phyloP scores from a whole-genome alignment of 1,284 basidiomycete genomes.

The Wallemia ichthyophaga region DNA sequence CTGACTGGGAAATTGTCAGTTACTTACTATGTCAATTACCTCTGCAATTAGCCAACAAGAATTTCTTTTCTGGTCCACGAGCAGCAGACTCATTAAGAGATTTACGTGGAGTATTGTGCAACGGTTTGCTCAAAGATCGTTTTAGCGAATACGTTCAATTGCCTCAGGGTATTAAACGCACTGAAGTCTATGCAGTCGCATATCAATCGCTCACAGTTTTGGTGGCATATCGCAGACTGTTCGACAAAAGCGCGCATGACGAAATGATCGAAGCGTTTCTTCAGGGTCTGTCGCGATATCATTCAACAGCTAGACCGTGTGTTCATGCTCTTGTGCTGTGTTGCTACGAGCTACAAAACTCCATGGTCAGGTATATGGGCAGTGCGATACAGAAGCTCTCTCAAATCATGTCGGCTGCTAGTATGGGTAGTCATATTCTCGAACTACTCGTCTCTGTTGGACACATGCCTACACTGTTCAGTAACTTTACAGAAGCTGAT shows the following conservation, averaged over 20 bases:
- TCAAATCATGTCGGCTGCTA: constrained; percentile 77
- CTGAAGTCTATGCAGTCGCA: constrained; percentile 62
- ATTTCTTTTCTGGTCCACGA: constrained; percentile 73
- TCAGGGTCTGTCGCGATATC: constrained; percentile 34
- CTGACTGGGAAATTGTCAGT: constrained; percentile 77
- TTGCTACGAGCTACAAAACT: constrained; percentile 60
- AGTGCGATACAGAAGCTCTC: constrained; percentile 63
- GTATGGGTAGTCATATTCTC: constrained; percentile 82
- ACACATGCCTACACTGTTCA: constrained; percentile 43
- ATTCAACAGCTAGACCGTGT: constrained; percentile 65
- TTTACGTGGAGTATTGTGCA: constrained; percentile 38
- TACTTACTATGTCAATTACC: constrained; percentile 79
- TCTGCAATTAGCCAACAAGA: constrained; percentile 74
- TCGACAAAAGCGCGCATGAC: constrained; percentile 30
- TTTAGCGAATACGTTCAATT: constrained; percentile 26
- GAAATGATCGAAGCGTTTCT: constrained; percentile 58
- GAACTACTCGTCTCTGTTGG: constrained; percentile 72
- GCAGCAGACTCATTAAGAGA: constrained; percentile 32
- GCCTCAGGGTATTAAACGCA: constrained; percentile 24
- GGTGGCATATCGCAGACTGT: constrained; percentile 57
- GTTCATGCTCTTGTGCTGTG: constrained; percentile 45
- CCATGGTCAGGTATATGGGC: constrained; percentile 50
- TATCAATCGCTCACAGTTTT: constrained; percentile 70
- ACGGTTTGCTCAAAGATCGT: constrained; percentile 29
- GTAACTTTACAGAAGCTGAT: constrained; percentile 74